These are phyloP conservation scores for Cornus kousa DNA, from an alignment of 148 eudicot species.

Conservation along the genomic window DNA sequence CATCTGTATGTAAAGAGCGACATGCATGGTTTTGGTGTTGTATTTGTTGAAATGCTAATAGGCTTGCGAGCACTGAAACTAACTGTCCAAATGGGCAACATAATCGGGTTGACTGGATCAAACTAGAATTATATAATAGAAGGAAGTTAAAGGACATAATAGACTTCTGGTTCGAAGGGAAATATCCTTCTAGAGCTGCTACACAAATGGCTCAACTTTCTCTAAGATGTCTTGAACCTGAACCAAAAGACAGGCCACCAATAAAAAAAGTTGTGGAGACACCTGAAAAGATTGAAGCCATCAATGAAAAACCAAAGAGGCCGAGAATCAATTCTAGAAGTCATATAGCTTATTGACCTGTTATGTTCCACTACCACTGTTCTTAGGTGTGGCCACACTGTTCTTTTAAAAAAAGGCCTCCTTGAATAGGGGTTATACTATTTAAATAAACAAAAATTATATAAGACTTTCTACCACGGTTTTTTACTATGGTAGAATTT, in stretches of 20 bases:
- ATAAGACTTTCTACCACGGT: too few species aligned
- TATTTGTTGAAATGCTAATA: constrained; percentile 68
- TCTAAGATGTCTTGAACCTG: constrained; percentile 49
- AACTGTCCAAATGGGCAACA: constrained; percentile 51
- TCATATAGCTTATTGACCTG: constrained; percentile 9
- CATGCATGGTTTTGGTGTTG: constrained; percentile 82
- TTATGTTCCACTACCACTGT: too few species aligned
- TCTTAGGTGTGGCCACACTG: too few species aligned
- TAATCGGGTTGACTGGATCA: constrained; percentile 60
- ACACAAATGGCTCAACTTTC: constrained; percentile 58
- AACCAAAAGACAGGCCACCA: constrained; percentile 60
- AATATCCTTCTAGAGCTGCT: constrained; percentile 66
- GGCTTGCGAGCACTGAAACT: constrained; percentile 54
- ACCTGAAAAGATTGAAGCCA: constrained; percentile 35
- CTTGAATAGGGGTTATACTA: too few species aligned
- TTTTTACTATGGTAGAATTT: too few species aligned
- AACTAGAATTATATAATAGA: constrained; percentile 50
- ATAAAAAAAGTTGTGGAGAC: constrained; percentile 69
- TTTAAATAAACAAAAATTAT: too few species aligned
- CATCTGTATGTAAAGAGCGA: constrained; percentile 83
- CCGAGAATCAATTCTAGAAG: constrained; percentile 24
- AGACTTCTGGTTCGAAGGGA: constrained; percentile 71
- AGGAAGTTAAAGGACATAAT: constrained; percentile 55
- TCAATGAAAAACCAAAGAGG: constrained; percentile 39
- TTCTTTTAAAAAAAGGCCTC: too few species aligned